Evolutionary conservation across 129 eudicot species (phyloP).

Genomic region (Helianthus tuberosus): DNA sequence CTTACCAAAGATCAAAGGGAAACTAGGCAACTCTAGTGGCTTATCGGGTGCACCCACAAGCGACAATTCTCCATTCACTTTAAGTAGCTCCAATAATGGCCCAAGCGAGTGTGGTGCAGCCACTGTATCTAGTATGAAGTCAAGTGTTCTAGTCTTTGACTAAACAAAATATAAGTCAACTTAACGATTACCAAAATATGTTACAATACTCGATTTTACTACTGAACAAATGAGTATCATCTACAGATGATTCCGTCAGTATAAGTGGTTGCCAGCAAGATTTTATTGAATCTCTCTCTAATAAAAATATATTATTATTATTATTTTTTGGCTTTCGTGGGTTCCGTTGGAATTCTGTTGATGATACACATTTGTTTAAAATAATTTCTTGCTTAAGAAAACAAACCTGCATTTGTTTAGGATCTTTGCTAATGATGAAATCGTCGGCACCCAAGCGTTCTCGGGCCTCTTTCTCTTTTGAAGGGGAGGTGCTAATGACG

Average conservation of each 20-base stretch:
- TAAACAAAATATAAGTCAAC: conserved; percentile 21
- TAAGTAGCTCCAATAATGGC: conserved; percentile 66
- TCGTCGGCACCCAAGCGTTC: conserved; percentile 73
- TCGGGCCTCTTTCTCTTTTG: conserved; percentile 72
- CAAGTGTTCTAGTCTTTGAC: conserved; percentile 71
- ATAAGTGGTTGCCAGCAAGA: no score
- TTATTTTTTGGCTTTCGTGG: no score
- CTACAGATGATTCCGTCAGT: no score
- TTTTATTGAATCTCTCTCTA: no score
- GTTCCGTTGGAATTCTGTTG: no score
- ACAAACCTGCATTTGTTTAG: conserved; percentile 75
- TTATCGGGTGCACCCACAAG: conserved; percentile 92
- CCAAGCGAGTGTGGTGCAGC: conserved; percentile 86
- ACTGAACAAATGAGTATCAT: no score
- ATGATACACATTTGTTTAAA: no score
- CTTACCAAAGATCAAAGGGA: conserved; percentile 80
- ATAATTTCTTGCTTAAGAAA: background rate
- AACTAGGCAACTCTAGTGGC: conserved; percentile 83
- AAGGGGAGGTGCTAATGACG: conserved; percentile 84
- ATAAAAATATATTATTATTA: no score
- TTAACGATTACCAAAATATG: background rate
- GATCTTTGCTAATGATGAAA: conserved; percentile 65
- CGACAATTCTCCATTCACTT: conserved; percentile 72
- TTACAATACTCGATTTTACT: background rate
- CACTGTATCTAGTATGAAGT: conserved; percentile 81